Evolutionary conservation across 768 basidiomycete species (phyloP).

Genomic region (Leccinellum rugosiceps): DNA sequence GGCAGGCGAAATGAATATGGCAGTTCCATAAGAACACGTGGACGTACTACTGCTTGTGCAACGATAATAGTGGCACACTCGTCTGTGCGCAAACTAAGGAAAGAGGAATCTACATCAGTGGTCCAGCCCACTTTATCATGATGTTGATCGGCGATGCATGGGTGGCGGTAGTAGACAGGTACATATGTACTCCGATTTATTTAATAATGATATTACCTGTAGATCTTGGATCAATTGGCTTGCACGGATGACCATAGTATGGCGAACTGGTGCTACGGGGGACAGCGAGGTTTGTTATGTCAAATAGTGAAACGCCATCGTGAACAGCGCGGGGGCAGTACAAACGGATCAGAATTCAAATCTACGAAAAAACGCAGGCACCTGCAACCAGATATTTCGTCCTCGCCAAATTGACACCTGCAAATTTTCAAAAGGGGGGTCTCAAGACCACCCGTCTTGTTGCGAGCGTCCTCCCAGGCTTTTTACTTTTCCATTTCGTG

Average conservation of each 20-base stretch:
- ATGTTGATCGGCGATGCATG: too few relatives aligned
- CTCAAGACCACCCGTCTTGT: conserved; percentile 22
- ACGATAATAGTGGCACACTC: too few relatives aligned
- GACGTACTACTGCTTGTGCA: too few relatives aligned
- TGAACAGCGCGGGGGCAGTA: background rate
- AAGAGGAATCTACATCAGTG: too few relatives aligned
- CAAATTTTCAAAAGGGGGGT: conserved; percentile 23
- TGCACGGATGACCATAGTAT: background rate
- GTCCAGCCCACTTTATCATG: too few relatives aligned
- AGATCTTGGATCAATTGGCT: background rate
- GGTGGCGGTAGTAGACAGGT: too few relatives aligned
- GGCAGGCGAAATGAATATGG: background rate
- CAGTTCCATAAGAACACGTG: too few relatives aligned
- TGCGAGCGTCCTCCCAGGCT: conserved; percentile 1
- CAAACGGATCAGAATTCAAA: background rate
- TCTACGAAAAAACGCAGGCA: conserved; percentile 1
- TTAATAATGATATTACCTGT: background rate
- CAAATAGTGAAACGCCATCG: background rate
- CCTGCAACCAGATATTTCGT: conserved; percentile 9
- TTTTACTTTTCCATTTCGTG: background rate
- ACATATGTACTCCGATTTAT: too few relatives aligned
- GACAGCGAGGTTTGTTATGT: background rate
- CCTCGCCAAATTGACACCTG: conserved; percentile 5
- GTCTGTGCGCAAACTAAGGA: too few relatives aligned
- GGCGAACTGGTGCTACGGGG: background rate